Evolutionary conservation across 768 basidiomycete species (phyloP), one percentile per base, ranked within the genome.

Genomic region (Xerocomellus chrysenteron): DNA sequence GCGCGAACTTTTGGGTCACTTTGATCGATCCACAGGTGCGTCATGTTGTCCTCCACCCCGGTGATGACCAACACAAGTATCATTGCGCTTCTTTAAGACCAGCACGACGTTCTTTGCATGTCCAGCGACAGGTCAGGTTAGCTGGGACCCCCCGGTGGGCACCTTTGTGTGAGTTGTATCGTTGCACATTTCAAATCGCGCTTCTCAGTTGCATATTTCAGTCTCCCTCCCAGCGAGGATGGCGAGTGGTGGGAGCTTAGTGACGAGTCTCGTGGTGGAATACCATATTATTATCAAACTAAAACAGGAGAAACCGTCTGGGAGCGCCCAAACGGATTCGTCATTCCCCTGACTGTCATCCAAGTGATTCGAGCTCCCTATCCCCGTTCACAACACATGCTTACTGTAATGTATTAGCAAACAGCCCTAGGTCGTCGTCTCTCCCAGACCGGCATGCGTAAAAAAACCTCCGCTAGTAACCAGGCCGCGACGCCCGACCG

Each of bases 171-270:
- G 74, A 71, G 85, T 76, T 42, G 37, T 41, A 36, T 41, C 47
- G 41, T 58, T 30, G 2, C 55, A n/a, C 21, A 45, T 62, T 63
- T 66, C 56, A 59, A 62, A 59, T 63, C 26, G 16, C 16, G 53
- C 43, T 47, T 57, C 59, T 67, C 37, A 52, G 16, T 41, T 59
- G 57, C 57, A 37, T 37, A 37, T 30, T 67, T 7, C 63, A 93
- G 92, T 47, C 77, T 95, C 44, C 94, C 94, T 46, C 89, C 92
- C 6, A 89, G 79, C 61, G 79, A 82, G 5, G 85, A 90, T 43
- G 94, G 94, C 41, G 93, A 96, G 69, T 97, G 94, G 94, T 98
- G 94, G 94, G 94, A 97, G 72, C 80, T 97, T 56, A 78, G 78
- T 44, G 94, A 98, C 68, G 89, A 92, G 37, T 82, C 86, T 44